Evolutionary conservation across 2,329 filamentous ascomycete species (phyloP), one percentile per base, ranked within the genome.

Genomic region (Alternaria incomplexa): DNA sequence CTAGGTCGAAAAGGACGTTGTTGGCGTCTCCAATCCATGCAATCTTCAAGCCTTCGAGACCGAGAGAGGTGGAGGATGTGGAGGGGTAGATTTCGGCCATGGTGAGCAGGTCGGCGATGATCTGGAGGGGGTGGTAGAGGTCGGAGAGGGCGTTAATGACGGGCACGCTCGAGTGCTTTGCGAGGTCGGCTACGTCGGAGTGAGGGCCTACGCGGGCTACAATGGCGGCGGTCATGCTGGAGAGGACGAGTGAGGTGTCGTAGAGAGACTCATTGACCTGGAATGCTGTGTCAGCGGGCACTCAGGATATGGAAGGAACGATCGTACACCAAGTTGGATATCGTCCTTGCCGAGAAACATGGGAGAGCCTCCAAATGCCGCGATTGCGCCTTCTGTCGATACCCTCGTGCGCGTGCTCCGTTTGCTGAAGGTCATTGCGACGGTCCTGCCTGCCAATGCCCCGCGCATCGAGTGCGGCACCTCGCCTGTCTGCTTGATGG

Each of bases 391-490:
- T 84, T 99, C 96, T 2, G 94, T 97, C 2, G 93, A 97, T 30
- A 99, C 90, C 65, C 96, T 90, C 12, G 96, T 99, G 63, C 96
- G 89, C 12, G 96, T 99, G 73, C 92, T 96, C 70, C 94, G 90
- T 84, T 99, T 99, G 86, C 87, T 96, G 85, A 99, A 99, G 86
- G 96, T 93, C 89, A 99, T 91, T 69, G 96, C 95, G 30, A 99
- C 88, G 0, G 93, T 94, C 80, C 93, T 89, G 56, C 93, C 92
- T 1, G 87, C 81, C 66, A 99, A 83, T 11, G 87, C 84, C 44
- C 86, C 85, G 57, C 86, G 83, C 58, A 96, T 83, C 46, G 85
- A 82, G 54, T 83, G 79, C 4, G 91, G 88, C 51, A 87, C 82
- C 57, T 86, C 83, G 48, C 88, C 88, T 15, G 75, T 77, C 20